Conservation (phyloP, 345 rosid genomes). For the Firmiana major region DNA sequence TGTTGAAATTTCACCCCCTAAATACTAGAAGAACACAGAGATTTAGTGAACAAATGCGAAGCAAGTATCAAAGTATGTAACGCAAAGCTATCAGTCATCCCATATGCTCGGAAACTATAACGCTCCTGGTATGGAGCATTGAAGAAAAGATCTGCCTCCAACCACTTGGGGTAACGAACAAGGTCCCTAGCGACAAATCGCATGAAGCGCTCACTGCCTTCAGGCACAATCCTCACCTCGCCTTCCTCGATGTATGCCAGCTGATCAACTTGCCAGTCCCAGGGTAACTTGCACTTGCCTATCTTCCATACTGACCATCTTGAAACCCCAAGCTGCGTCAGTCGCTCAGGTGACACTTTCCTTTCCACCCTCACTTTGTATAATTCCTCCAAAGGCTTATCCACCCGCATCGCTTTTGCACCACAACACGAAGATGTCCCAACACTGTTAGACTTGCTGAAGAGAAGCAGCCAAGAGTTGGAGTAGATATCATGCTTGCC, state of each 20-base stretch:
- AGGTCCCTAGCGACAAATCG: conserved; percentile 83
- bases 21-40: neutral
- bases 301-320: conserved; percentile 90
- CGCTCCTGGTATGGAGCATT: conserved; percentile 81
- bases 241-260: conserved; percentile 95
- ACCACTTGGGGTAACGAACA: conserved; percentile 90
- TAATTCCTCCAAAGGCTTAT: conserved; percentile 72
- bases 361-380: conserved; percentile 77
- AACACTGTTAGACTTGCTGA: conserved; percentile 10
- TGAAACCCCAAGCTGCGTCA: conserved; percentile 70
- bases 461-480: conserved; percentile 30
- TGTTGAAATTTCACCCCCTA: neutral
- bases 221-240: conserved; percentile 89
- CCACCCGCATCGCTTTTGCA: conserved; percentile 53
- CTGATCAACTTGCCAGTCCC: conserved; percentile 97
- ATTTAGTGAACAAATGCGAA: neutral
- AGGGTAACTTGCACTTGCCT: conserved; percentile 63
- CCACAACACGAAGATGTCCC: conserved; percentile 10
- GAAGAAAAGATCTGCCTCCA: conserved; percentile 89
- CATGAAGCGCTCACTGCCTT: conserved; percentile 76
- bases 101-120: conserved; percentile 76
- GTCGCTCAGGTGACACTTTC: conserved; percentile 49
- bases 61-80: too few species aligned
- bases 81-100: conserved; percentile 54
- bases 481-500: conserved; percentile 40